A percentile compares a stretch with the other conserved stretches of the same genome.
These are phyloP conservation scores for Colletotrichum spaethianum DNA, from an alignment of 2,329 filamentous ascomycete species.

Conservation along the genomic window DNA sequence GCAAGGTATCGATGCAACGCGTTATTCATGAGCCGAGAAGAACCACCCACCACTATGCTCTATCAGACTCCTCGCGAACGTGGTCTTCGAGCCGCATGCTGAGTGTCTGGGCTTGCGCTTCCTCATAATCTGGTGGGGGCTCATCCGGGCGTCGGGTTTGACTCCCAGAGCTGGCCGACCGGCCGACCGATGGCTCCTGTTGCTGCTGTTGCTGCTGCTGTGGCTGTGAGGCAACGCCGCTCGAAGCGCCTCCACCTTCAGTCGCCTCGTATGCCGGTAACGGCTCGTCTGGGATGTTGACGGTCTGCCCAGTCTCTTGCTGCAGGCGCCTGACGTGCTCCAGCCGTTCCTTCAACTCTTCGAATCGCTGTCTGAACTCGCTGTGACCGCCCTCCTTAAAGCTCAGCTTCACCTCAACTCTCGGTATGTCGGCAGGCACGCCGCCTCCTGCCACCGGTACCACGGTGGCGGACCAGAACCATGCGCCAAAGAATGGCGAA, in stretches of 20 bases:
- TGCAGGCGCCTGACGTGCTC: constrained; percentile 85
- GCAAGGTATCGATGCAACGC: constrained; percentile 38
- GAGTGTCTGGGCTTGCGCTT: constrained; percentile 82
- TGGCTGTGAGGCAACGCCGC: constrained; percentile 51
- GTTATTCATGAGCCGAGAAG: constrained; percentile 31
- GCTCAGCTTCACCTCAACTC: constrained; percentile 85
- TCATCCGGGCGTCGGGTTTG: constrained; percentile 71
- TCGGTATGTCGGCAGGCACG: constrained; percentile 80
- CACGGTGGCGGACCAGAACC: constrained; percentile 87
- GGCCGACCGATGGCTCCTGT: constrained; percentile 47
- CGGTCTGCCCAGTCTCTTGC: constrained; percentile 74
- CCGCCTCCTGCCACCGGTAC: constrained; percentile 87
- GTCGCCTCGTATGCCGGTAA: constrained; percentile 87
- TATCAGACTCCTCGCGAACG: constrained; percentile 80
- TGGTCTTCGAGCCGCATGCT: constrained; percentile 76
- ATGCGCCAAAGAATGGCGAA: constrained; percentile 93
- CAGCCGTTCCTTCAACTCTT: constrained; percentile 86
- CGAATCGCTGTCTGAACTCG: constrained; percentile 88
- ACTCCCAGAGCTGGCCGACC: constrained; percentile 55
- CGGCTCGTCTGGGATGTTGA: constrained; percentile 84
- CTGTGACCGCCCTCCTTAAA: constrained; percentile 97
- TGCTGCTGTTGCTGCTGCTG: constrained; percentile 41
- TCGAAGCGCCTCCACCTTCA: constrained; percentile 48
- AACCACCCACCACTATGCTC: constrained; percentile 53
- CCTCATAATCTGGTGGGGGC: constrained; percentile 92